Percentiles rank a stretch among this genome's conserved stretches.
Conservation (phyloP, 345 rosid genomes). For the Carallia pectinifolia region DNA sequence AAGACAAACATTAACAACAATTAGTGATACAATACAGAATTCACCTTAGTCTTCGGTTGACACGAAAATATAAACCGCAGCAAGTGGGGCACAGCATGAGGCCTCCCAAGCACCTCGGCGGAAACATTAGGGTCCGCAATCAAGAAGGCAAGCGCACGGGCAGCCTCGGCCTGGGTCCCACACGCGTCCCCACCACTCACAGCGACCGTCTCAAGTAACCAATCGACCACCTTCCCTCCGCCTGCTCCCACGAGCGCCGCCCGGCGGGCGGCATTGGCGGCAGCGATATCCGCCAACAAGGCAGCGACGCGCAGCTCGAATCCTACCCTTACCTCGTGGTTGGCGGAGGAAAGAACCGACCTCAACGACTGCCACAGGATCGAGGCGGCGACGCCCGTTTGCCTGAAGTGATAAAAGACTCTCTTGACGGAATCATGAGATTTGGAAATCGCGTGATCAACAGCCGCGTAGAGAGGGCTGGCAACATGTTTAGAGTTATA, state of each 20-base stretch:
- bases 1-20: neutral
- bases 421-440: slow-evolving; percentile 62
- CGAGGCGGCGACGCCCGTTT: slow-evolving; percentile 77
- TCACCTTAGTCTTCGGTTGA: slow-evolving; percentile 85
- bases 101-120: slow-evolving; percentile 73
- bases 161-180: slow-evolving; percentile 90
- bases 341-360: slow-evolving; percentile 88
- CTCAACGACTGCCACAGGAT: slow-evolving; percentile 87
- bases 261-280: slow-evolving; percentile 78
- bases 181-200: slow-evolving; percentile 45
- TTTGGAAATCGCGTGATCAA: slow-evolving; percentile 46
- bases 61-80: slow-evolving; percentile 81
- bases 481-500: slow-evolving; percentile 10
- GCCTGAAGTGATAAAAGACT: slow-evolving; percentile 55
- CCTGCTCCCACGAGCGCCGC: slow-evolving; percentile 82
- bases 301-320: slow-evolving; percentile 91
- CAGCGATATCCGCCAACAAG: slow-evolving; percentile 80
- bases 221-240: slow-evolving; percentile 86
- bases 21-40: too few relatives aligned
- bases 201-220: slow-evolving; percentile 87
- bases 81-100: slow-evolving; percentile 73
- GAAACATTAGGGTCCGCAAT: slow-evolving; percentile 80
- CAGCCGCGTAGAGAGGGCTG: slow-evolving; percentile 38
- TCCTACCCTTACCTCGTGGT: slow-evolving; percentile 87
- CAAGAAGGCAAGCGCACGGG: slow-evolving; percentile 85